Conservation (phyloP, 768 basidiomycete genomes). For the Daedaleopsis nitida region DNA sequence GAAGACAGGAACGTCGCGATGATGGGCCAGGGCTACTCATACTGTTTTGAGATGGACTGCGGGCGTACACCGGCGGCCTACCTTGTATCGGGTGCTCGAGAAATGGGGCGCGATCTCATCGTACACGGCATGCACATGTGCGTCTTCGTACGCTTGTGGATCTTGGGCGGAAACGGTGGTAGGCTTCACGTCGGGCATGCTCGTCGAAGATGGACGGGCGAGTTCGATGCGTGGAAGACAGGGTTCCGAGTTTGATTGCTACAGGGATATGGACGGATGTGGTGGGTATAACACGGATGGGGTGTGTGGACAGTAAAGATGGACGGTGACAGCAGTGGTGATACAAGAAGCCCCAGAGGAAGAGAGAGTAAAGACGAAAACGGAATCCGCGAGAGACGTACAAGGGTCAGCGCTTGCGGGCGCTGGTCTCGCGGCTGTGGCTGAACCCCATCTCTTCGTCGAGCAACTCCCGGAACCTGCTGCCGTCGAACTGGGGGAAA, state of each 20-base stretch:
- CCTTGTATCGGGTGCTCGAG: constrained; percentile 88
- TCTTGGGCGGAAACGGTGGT: constrained; percentile 41
- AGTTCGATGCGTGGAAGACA: background rate
- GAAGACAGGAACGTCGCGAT: constrained; percentile 73
- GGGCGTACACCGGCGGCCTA: constrained; percentile 30
- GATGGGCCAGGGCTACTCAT: constrained; percentile 83
- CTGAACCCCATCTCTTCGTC: constrained; percentile 81
- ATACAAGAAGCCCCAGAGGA: constrained; percentile 1
- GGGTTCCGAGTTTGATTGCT: constrained; percentile 1
- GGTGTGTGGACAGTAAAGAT: constrained; percentile 7
- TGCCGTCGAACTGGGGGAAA: constrained; percentile 72
- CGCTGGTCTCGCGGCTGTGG: constrained; percentile 15
- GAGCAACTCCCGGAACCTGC: constrained; percentile 63
- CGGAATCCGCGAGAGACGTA: background rate
- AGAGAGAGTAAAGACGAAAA: constrained; percentile 10
- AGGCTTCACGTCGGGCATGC: constrained; percentile 22
- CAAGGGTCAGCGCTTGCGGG: constrained; percentile 3
- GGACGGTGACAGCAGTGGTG: constrained; percentile 1
- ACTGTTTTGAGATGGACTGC: background rate
- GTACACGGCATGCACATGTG: constrained; percentile 82
- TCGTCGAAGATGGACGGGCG: background rate
- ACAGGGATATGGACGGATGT: constrained; percentile 2
- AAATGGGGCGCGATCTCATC: constrained; percentile 87
- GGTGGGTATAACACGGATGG: constrained; percentile 13
- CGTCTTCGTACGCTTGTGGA: constrained; percentile 63